phyloP scores from a whole-genome alignment of 78 protist genomes.

The Polysphondylium violaceum region DNA sequence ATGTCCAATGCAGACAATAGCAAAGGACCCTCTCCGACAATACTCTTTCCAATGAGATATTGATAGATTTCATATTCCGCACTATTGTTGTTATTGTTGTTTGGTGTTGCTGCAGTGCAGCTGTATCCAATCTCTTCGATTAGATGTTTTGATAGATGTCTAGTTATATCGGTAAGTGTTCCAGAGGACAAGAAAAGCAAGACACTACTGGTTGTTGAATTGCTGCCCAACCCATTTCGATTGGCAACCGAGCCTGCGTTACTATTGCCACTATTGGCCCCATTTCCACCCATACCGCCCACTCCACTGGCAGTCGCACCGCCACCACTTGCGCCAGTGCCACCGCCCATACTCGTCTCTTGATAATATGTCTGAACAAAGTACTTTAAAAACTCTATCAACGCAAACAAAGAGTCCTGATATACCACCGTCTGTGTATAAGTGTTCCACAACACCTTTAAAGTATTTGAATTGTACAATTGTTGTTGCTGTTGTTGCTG shows the following conservation, averaged over 20 bases:
- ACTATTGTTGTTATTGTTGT: not conserved
- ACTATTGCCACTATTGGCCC: no score
- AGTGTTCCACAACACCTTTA: slow-evolving; percentile 26
- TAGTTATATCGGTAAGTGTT: slow-evolving; percentile 26
- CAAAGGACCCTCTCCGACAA: slow-evolving; percentile 57
- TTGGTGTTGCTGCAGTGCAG: not conserved
- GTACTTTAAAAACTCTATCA: slow-evolving; percentile 48
- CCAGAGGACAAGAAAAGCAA: slow-evolving; percentile 33
- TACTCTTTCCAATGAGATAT: slow-evolving; percentile 37
- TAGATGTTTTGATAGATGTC: slow-evolving; percentile 30
- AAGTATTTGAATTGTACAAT: not conserved
- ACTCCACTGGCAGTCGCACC: no score
- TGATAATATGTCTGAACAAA: slow-evolving; percentile 26
- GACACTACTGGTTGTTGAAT: not conserved
- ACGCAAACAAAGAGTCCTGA: slow-evolving; percentile 52
- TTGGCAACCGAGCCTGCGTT: no score
- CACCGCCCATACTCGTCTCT: not conserved
- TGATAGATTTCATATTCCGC: slow-evolving; percentile 18
- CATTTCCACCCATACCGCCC: no score
- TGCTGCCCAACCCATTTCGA: no score
- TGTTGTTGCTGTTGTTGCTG: slow-evolving; percentile 10
- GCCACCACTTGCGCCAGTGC: no score
- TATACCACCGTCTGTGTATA: slow-evolving; percentile 53
- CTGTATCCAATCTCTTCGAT: slow-evolving; percentile 37
- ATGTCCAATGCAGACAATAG: slow-evolving; percentile 41